Conservation (phyloP, 2,329 filamentous ascomycete species). For the Pyrenophora teres region DNA sequence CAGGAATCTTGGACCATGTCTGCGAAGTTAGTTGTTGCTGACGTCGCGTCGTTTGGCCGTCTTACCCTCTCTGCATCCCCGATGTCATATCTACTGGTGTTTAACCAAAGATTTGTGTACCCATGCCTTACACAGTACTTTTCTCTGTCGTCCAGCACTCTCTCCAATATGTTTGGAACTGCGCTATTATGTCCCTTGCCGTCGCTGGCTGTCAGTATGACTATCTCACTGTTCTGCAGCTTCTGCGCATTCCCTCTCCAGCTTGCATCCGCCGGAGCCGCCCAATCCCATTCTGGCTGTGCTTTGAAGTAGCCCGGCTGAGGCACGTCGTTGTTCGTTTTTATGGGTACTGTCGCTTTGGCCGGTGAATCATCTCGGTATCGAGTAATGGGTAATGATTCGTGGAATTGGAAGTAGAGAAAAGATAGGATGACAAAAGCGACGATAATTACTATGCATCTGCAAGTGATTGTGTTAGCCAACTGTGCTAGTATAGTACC, state of each 20-base stretch:
- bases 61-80: slow-evolving; percentile 43
- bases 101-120: slow-evolving; percentile 48
- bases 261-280: slow-evolving; percentile 30
- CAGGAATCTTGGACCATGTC: slow-evolving; percentile 51
- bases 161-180: slow-evolving; percentile 45
- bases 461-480: slow-evolving; percentile 13
- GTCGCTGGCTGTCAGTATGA: slow-evolving; percentile 50
- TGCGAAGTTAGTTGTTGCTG: slow-evolving; percentile 5
- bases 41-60: neutral
- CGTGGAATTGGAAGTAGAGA: slow-evolving; percentile 31
- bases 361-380: slow-evolving; percentile 33
- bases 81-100: slow-evolving; percentile 49
- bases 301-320: slow-evolving; percentile 40
- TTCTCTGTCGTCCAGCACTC: slow-evolving; percentile 42
- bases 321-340: slow-evolving; percentile 29
- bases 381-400: slow-evolving; percentile 20
- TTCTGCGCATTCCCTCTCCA: slow-evolving; percentile 39
- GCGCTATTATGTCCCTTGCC: slow-evolving; percentile 50
- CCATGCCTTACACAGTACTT: slow-evolving; percentile 46
- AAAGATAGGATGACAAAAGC: slow-evolving; percentile 25
- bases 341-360: slow-evolving; percentile 19
- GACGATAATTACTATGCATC: slow-evolving; percentile 28
- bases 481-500: too few relatives aligned
- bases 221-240: slow-evolving; percentile 42
- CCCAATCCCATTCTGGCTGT: slow-evolving; percentile 41